Percentiles rank a stretch among this genome's conserved stretches.
These are phyloP conservation scores for Carex scoparia DNA, from an alignment of 176 grass and related monocot genomes.

Conservation along the genomic window DNA sequence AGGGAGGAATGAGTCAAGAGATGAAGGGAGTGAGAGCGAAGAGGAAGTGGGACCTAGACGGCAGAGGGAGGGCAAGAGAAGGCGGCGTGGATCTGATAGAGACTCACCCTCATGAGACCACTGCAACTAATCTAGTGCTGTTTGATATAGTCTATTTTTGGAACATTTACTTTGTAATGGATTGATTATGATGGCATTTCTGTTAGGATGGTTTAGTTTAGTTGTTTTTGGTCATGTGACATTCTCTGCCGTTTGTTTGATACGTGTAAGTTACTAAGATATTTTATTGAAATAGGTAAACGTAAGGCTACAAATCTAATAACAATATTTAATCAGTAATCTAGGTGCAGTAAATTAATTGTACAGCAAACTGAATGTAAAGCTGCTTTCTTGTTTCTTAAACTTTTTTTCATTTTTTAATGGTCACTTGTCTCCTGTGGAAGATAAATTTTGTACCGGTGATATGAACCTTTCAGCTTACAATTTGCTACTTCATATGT, in stretches of 20 bases:
- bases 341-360: not conserved
- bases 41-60: conserved; percentile 78
- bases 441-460: not conserved
- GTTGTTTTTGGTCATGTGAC: not conserved
- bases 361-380: conserved; percentile 7
- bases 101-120: conserved; percentile 21
- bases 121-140: not conserved
- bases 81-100: conserved; percentile 10
- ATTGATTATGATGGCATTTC: not conserved
- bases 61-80: conserved; percentile 43
- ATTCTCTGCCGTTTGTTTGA: not conserved
- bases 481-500: not conserved
- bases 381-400: not conserved
- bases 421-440: not conserved
- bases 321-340: not conserved
- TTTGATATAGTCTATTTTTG: not conserved
- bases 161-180: not conserved
- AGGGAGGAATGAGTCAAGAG: conserved; percentile 42
- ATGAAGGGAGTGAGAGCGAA: conserved; percentile 73
- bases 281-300: not conserved
- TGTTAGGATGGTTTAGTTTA: conserved; percentile 15
- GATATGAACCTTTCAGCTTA: not conserved
- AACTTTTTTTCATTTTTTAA: not conserved
- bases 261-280: not conserved
- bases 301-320: not conserved